These are phyloP conservation scores for Umbelopsis sp. DNA, from an alignment of 371 early-diverging fungal genomes.

Conservation along the genomic window DNA sequence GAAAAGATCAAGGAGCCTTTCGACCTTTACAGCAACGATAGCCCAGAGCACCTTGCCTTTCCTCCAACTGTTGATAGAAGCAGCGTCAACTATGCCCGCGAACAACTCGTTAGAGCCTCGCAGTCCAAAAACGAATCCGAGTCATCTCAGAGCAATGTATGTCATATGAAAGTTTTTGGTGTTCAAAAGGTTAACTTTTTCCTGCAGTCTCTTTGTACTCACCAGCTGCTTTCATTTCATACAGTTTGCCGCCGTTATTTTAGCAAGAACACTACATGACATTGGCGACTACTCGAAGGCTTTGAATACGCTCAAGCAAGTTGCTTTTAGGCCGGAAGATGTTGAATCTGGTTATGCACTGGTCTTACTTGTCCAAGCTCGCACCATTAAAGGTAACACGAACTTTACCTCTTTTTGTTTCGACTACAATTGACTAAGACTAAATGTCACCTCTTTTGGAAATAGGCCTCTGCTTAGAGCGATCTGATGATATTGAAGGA, in stretches of 20 bases:
- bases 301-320: conserved; percentile 32
- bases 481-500: conserved; percentile 42
- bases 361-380: conserved; percentile 52
- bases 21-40: conserved; percentile 29
- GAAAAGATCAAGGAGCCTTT: conserved; percentile 17
- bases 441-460: conserved; percentile 17
- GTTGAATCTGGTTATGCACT: conserved; percentile 56
- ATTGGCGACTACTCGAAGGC: conserved; percentile 40
- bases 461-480: conserved; percentile 57
- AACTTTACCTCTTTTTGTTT: conserved; percentile 10
- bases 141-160: conserved; percentile 4
- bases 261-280: conserved; percentile 45
- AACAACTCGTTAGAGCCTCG: conserved; percentile 10
- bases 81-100: conserved; percentile 17
- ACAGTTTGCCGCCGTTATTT: conserved; percentile 46
- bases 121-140: not conserved
- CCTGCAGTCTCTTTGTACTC: conserved; percentile 18
- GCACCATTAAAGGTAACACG: conserved; percentile 54
- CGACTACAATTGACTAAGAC: conserved; percentile 10
- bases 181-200: not conserved
- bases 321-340: conserved; percentile 37
- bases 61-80: conserved; percentile 31
- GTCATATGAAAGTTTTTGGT: not conserved
- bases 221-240: conserved; percentile 15
- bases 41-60: conserved; percentile 33